Percentiles rank a stretch among this genome's conserved stretches.
phyloP scores from a whole-genome alignment of 345 rosid species.

The Hibiscus tridactylites region DNA sequence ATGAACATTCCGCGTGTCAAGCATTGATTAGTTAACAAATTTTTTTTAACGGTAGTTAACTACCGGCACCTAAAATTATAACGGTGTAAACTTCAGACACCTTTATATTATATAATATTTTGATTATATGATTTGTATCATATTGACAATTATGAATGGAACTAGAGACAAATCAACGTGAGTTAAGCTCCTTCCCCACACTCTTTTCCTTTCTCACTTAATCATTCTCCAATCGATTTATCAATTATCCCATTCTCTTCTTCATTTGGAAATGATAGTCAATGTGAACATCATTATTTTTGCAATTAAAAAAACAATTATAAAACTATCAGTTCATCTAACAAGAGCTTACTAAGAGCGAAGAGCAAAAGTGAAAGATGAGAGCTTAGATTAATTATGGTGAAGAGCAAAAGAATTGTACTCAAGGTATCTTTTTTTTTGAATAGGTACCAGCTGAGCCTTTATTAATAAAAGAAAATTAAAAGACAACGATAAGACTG shows the following conservation, averaged over 20 bases:
- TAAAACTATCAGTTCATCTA: too few species aligned
- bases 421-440: not conserved
- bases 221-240: conserved; percentile 26
- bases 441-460: too few species aligned
- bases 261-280: not conserved
- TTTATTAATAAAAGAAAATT: too few species aligned
- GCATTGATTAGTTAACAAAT: too few species aligned
- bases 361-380: not conserved
- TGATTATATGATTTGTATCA: too few species aligned
- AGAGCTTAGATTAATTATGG: not conserved
- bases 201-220: conserved; percentile 39
- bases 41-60: too few species aligned
- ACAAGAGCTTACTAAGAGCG: too few species aligned
- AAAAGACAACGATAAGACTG: too few species aligned
- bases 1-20: too few species aligned
- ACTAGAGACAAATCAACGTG: conserved; percentile 65
- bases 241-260: conserved; percentile 11
- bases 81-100: too few species aligned
- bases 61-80: too few species aligned
- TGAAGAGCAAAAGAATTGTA: not conserved
- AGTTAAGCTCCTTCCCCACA: conserved; percentile 63
- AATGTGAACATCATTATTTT: not conserved
- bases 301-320: not conserved
- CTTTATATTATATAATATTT: too few species aligned
- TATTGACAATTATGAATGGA: conserved; percentile 10